Conservation (phyloP, 2,329 filamentous ascomycete genomes). For the Colletotrichum tropicicola region DNA sequence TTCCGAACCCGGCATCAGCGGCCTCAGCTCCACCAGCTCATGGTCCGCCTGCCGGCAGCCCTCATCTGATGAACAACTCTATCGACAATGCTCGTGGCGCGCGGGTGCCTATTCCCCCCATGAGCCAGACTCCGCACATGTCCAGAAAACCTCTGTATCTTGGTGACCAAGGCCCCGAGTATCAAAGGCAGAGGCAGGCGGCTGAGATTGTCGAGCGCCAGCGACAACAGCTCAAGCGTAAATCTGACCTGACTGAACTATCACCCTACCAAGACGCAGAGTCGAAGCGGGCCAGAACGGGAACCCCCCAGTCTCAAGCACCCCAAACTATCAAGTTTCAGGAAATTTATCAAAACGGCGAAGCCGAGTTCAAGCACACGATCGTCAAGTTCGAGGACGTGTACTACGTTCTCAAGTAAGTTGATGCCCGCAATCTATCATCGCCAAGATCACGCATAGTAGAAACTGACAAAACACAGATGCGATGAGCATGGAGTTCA, state of each 20-base stretch:
- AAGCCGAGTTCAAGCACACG: constrained; percentile 31
- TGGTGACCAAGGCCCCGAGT: not conserved
- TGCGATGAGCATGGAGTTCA: constrained; percentile 34
- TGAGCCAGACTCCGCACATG: not conserved
- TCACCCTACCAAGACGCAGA: not conserved
- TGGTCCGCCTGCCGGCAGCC: not conserved
- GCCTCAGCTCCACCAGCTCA: not conserved
- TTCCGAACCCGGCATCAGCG: not conserved
- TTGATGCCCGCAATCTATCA: no score
- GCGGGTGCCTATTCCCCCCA: not conserved
- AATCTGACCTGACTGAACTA: constrained; percentile 1
- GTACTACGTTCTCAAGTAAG: constrained; percentile 32
- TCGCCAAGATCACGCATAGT: not conserved
- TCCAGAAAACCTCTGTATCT: not conserved
- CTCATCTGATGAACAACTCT: not conserved
- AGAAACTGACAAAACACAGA: not conserved
- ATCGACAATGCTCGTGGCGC: not conserved
- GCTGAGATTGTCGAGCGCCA: not conserved
- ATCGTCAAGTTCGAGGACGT: constrained; percentile 30
- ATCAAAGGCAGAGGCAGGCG: not conserved
- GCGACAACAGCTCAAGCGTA: constrained; percentile 5
- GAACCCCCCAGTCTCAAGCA: not conserved
- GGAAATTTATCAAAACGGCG: constrained; percentile 33
- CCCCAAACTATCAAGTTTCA: constrained; percentile 30
- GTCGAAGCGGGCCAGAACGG: constrained; percentile 3